phyloP scores from a whole-genome alignment of 2,329 filamentous ascomycete genomes.

The Claviceps maximensis region DNA sequence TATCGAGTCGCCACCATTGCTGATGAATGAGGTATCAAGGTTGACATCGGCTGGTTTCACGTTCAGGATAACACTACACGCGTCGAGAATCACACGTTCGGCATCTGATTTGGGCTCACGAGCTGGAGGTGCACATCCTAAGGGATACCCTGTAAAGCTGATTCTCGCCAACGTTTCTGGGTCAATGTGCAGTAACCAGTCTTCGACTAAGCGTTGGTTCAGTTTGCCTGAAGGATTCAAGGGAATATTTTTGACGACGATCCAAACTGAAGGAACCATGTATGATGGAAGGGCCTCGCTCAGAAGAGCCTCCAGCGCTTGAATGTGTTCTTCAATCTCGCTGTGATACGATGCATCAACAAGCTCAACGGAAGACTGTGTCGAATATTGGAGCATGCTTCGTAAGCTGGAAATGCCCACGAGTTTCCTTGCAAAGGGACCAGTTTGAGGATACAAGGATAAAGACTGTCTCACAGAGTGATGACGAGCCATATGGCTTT shows the following conservation, averaged over 20 bases:
- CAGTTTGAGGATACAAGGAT: background rate
- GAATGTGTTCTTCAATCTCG: constrained; percentile 1
- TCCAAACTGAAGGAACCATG: constrained; percentile 2
- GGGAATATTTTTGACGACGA: constrained; percentile 4
- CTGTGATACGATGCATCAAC: background rate
- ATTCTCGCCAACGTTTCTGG: background rate
- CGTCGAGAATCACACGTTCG: constrained; percentile 3
- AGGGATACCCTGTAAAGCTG: background rate
- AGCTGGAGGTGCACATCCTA: background rate
- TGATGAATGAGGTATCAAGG: constrained; percentile 22
- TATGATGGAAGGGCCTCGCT: constrained; percentile 2
- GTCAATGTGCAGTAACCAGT: background rate
- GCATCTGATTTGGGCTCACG: constrained; percentile 1
- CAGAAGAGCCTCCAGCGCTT: constrained; percentile 5
- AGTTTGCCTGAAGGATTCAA: constrained; percentile 9
- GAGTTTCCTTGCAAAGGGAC: background rate
- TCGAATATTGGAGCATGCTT: background rate
- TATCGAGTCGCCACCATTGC: constrained; percentile 31
- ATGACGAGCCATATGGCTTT: constrained; percentile 6
- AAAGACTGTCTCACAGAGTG: background rate
- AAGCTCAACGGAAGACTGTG: background rate
- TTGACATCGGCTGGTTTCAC: constrained; percentile 17
- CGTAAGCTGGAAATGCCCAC: constrained; percentile 2
- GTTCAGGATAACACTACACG: constrained; percentile 30
- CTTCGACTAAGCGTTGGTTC: constrained; percentile 7